These are phyloP conservation scores for Xerophyta viscosa DNA, from an alignment of 106 monocot species.

Conservation along the genomic window DNA sequence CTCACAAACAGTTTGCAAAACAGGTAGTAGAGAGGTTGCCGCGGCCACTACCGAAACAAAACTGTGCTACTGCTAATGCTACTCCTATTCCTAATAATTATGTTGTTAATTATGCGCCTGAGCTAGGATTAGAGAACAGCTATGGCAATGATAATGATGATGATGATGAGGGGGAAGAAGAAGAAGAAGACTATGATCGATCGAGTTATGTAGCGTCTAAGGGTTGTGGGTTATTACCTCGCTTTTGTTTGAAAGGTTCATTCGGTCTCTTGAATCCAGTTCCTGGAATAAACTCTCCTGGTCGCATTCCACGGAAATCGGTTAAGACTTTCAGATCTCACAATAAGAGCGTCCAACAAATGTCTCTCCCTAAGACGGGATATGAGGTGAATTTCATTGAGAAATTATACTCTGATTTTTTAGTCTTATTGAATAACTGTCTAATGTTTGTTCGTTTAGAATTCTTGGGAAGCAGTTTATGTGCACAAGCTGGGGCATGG, in stretches of 20 bases:
- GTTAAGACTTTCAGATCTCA: not conserved
- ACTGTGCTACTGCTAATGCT: too few relatives aligned
- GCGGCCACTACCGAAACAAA: not conserved
- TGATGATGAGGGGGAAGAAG: slow-evolving; percentile 22
- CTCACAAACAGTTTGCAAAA: slow-evolving; percentile 1
- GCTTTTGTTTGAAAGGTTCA: slow-evolving; percentile 38
- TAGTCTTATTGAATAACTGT: not conserved
- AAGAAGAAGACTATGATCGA: slow-evolving; percentile 12
- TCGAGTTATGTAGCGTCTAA: slow-evolving; percentile 21
- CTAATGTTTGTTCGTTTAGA: slow-evolving; percentile 18
- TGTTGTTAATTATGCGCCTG: slow-evolving; percentile 10
- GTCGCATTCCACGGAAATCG: slow-evolving; percentile 1
- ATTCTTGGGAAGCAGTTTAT: slow-evolving; percentile 62
- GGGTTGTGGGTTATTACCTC: slow-evolving; percentile 54
- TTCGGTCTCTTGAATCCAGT: slow-evolving; percentile 44
- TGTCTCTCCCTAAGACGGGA: slow-evolving; percentile 6
- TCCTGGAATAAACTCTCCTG: slow-evolving; percentile 22
- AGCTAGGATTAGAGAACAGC: not conserved
- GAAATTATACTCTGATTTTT: not conserved
- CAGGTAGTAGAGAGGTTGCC: not conserved
- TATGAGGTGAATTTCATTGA: slow-evolving; percentile 27
- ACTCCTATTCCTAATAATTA: too few relatives aligned
- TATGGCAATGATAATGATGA: slow-evolving; percentile 1
- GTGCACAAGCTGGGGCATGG: slow-evolving; percentile 43
- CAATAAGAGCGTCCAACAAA: not conserved